Percentiles rank a stretch among this genome's conserved stretches.
Evolutionary conservation across 140 eudicot species (phyloP).

Genomic region (Ambrosia hybrid): DNA sequence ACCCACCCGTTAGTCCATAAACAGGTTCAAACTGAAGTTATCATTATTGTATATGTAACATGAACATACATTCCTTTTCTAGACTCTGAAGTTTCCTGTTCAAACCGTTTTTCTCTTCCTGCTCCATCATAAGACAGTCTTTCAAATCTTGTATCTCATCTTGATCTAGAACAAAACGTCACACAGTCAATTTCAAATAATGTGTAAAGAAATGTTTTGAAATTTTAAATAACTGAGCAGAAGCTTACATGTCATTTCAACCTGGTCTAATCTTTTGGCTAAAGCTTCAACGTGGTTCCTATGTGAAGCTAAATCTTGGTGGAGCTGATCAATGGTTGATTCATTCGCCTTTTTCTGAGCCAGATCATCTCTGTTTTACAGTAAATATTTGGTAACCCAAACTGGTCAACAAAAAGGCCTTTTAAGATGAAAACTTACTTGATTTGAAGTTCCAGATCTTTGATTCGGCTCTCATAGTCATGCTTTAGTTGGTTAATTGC

Average conservation of each 20-base stretch:
- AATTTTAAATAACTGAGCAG: background rate
- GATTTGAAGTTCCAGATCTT: slow-evolving; percentile 44
- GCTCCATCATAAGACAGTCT: slow-evolving; percentile 65
- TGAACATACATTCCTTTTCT: slow-evolving; percentile 62
- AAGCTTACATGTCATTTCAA: slow-evolving; percentile 50
- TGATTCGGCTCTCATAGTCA: slow-evolving; percentile 40
- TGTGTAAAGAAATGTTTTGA: background rate
- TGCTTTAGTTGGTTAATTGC: slow-evolving; percentile 40
- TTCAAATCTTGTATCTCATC: slow-evolving; percentile 61
- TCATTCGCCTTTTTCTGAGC: slow-evolving; percentile 45
- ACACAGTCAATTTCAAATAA: slow-evolving; percentile 8
- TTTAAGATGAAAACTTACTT: slow-evolving; percentile 29
- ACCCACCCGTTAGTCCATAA: background rate
- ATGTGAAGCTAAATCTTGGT: slow-evolving; percentile 54
- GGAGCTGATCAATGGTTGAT: slow-evolving; percentile 50
- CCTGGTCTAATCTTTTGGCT: slow-evolving; percentile 45
- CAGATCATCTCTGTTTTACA: slow-evolving; percentile 36
- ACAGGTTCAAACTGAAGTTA: background rate
- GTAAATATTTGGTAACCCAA: background rate
- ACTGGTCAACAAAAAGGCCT: slow-evolving; percentile 3
- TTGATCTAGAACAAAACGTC: slow-evolving; percentile 39
- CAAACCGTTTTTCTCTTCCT: slow-evolving; percentile 59
- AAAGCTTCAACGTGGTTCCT: slow-evolving; percentile 60
- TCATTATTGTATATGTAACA: background rate
- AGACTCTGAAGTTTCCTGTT: slow-evolving; percentile 48